Percentiles rank a stretch among this genome's conserved stretches.
Evolutionary conservation across 768 basidiomycete species (phyloP).

Genomic region (Boletus speciosus): DNA sequence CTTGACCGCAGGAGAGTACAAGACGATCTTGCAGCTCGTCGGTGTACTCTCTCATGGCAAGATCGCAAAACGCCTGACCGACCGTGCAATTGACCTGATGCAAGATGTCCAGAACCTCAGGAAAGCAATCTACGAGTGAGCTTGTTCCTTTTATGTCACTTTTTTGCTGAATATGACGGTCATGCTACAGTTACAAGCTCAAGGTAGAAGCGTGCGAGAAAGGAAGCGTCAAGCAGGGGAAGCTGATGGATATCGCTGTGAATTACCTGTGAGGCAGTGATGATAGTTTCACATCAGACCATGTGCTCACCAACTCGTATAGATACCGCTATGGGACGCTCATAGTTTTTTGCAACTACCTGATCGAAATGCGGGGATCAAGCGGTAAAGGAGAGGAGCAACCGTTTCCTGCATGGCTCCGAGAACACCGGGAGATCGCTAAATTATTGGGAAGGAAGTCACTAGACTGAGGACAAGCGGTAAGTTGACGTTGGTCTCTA

Average conservation of each 20-base stretch:
- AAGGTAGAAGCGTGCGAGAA: constrained; percentile 82
- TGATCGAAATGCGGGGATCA: constrained; percentile 63
- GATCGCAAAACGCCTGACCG: constrained; percentile 84
- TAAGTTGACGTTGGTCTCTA: no score
- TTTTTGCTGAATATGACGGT: constrained; percentile 3
- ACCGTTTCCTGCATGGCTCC: constrained; percentile 81
- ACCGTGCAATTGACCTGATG: constrained; percentile 87
- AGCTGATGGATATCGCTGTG: constrained; percentile 69
- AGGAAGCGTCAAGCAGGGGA: constrained; percentile 72
- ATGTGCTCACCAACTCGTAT: constrained; percentile 6
- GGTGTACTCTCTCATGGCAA: constrained; percentile 91
- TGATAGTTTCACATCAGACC: constrained; percentile 5
- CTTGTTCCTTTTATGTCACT: background rate
- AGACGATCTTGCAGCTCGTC: constrained; percentile 91
- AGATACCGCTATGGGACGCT: constrained; percentile 88
- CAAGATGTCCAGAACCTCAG: constrained; percentile 96
- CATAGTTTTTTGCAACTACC: constrained; percentile 93
- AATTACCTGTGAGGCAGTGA: constrained; percentile 73
- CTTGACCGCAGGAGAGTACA: constrained; percentile 80
- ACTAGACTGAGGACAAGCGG: constrained; percentile 49
- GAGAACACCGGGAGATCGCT: constrained; percentile 80
- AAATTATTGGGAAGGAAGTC: constrained; percentile 65
- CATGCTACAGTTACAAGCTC: constrained; percentile 71
- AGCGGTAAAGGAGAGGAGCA: constrained; percentile 35
- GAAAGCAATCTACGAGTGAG: constrained; percentile 92